These are phyloP conservation scores for Teunomyces panamensis DNA, from an alignment of 805 yeast genomes.

Conservation along the genomic window DNA sequence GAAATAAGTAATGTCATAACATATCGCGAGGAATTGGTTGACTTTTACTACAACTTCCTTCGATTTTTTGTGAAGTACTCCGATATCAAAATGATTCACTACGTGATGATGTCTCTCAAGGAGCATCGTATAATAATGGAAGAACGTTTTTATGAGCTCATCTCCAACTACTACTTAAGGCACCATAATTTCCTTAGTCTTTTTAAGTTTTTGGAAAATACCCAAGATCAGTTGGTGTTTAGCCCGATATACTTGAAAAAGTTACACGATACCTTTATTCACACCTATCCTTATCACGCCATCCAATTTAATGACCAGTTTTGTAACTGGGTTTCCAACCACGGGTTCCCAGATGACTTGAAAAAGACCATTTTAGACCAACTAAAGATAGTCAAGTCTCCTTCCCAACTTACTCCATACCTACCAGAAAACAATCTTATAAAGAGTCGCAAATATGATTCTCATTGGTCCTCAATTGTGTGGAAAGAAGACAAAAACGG, in stretches of 20 bases:
- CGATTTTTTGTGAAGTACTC: slow-evolving; percentile 28
- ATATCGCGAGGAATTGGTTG: slow-evolving; percentile 16
- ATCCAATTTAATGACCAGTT: slow-evolving; percentile 18
- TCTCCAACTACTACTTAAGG: slow-evolving; percentile 23
- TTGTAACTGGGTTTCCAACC: slow-evolving; percentile 17
- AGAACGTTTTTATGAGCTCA: slow-evolving; percentile 17
- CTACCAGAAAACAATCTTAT: slow-evolving; percentile 12
- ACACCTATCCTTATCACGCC: slow-evolving; percentile 32
- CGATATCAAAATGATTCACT: slow-evolving; percentile 25
- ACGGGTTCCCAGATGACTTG: slow-evolving; percentile 6
- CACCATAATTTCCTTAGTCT: slow-evolving; percentile 29
- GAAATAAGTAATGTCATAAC: slow-evolving; percentile 13
- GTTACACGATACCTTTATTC: slow-evolving; percentile 30
- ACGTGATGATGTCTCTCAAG: slow-evolving; percentile 19
- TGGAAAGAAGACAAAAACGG: slow-evolving; percentile 14
- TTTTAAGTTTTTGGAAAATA: slow-evolving; percentile 20
- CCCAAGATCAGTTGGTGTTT: slow-evolving; percentile 16
- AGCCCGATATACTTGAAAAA: slow-evolving; percentile 21
- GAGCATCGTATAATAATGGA: slow-evolving; percentile 9
- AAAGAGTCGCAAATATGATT: slow-evolving; percentile 22
- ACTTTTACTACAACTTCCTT: slow-evolving; percentile 27
- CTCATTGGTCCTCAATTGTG: slow-evolving; percentile 21
- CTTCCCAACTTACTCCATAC: slow-evolving; percentile 28
- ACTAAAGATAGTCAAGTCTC: slow-evolving; percentile 18
- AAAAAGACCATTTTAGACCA: slow-evolving; percentile 11